A percentile compares a stretch with the other conserved stretches of the same genome.
phyloP scores from a whole-genome alignment of 306 rosid genomes.

The Morella rubra region DNA sequence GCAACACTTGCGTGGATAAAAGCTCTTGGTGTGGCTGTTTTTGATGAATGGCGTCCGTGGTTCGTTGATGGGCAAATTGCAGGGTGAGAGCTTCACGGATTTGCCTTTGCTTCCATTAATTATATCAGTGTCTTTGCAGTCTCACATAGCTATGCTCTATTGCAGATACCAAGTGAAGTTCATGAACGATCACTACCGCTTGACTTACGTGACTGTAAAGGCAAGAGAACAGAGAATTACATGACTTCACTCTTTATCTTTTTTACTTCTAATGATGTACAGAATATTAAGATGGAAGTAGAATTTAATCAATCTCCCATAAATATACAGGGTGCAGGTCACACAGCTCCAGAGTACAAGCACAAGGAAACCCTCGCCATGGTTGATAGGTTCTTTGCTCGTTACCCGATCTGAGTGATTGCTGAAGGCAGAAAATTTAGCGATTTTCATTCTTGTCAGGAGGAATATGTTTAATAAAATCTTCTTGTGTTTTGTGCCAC shows the following conservation, averaged over 20 bases:
- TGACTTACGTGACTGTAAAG: conserved; percentile 32
- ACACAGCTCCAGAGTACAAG: conserved; percentile 38
- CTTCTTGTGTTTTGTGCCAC: background rate
- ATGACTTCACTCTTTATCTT: no score
- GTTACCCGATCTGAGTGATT: conserved; percentile 21
- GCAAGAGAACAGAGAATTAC: background rate
- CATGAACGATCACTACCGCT: conserved; percentile 25
- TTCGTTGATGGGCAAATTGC: conserved; percentile 32
- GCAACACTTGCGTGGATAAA: conserved; percentile 36
- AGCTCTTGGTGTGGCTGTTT: conserved; percentile 21
- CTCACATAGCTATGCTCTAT: background rate
- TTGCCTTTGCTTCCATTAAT: background rate
- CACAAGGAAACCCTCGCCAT: conserved; percentile 33
- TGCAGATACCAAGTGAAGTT: conserved; percentile 33
- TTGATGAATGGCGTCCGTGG: conserved; percentile 41
- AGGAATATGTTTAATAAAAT: background rate
- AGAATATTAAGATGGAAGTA: background rate
- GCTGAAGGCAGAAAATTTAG: background rate
- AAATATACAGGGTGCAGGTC: conserved; percentile 30
- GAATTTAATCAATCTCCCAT: background rate
- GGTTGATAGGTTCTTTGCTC: conserved; percentile 33
- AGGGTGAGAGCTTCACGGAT: conserved; percentile 24
- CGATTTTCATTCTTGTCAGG: background rate
- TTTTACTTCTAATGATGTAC: background rate
- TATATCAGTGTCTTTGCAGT: background rate